These are phyloP conservation scores for Pseudozyma tsukubaensis DNA, from an alignment of 1,284 basidiomycete species.

Conservation along the genomic window DNA sequence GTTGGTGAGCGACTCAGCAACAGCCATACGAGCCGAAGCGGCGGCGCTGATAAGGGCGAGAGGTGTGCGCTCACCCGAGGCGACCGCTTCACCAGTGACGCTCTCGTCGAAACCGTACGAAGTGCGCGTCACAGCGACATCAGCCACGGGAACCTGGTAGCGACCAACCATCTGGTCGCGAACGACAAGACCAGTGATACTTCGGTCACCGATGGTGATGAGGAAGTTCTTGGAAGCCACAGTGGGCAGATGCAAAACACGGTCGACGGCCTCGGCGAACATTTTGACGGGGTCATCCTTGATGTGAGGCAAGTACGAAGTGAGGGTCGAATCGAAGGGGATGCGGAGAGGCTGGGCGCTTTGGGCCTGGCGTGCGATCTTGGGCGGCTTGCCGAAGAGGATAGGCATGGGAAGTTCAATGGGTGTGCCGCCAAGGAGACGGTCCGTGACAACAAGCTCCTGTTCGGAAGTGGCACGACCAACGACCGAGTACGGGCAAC, in stretches of 20 bases:
- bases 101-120: constrained; percentile 89
- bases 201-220: constrained; percentile 96
- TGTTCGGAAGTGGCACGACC: constrained; percentile 82
- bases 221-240: constrained; percentile 97
- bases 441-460: constrained; percentile 88
- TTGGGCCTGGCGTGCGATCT: constrained; percentile 83
- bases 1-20: constrained; percentile 93
- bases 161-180: constrained; percentile 99
- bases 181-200: constrained; percentile 91
- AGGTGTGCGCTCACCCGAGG: constrained; percentile 95
- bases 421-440: constrained; percentile 81
- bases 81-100: constrained; percentile 88
- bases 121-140: constrained; percentile 93
- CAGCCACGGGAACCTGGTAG: constrained; percentile 97
- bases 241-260: constrained; percentile 88
- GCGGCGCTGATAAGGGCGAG: constrained; percentile 86
- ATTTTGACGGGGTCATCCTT: constrained; percentile 70
- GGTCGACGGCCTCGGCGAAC: constrained; percentile 75
- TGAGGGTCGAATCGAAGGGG: constrained; percentile 80
- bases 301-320: constrained; percentile 74
- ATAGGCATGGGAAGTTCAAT: constrained; percentile 93
- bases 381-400: constrained; percentile 95
- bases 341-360: constrained; percentile 73
- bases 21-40: constrained; percentile 93
- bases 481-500: constrained; percentile 92